phyloP scores from a whole-genome alignment of 208 protist genomes.

The Blastocrithidia nonstop region DNA sequence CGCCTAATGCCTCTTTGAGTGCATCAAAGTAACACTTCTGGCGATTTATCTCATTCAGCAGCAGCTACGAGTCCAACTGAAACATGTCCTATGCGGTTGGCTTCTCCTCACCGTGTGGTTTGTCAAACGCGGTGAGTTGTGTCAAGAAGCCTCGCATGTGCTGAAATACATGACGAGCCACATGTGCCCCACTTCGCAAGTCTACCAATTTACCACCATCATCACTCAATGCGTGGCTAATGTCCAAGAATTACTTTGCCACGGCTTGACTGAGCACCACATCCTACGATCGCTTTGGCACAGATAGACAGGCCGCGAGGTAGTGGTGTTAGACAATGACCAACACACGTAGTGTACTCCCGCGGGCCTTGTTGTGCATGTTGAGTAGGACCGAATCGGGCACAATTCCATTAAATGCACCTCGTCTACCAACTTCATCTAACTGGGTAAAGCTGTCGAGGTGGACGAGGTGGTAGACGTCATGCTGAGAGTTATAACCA shows the following conservation, averaged over 20 bases:
- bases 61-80: too few species aligned
- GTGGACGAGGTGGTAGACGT: conserved; percentile 42
- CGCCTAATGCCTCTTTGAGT: conserved; percentile 13
- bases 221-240: conserved; percentile 29
- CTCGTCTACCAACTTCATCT: conserved; percentile 38
- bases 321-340: conserved; percentile 44
- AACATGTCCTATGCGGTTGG: too few species aligned
- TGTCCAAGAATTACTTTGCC: conserved; percentile 33
- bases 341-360: conserved; percentile 21
- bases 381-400: conserved; percentile 10
- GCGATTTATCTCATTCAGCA: too few species aligned
- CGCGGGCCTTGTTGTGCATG: conserved; percentile 16
- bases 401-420: conserved; percentile 27
- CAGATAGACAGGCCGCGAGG: conserved; percentile 40
- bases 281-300: conserved; percentile 39
- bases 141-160: conserved; percentile 25
- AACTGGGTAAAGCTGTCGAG: conserved; percentile 54
- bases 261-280: conserved; percentile 45
- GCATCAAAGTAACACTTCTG: too few species aligned
- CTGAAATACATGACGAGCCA: conserved; percentile 35
- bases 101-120: too few species aligned
- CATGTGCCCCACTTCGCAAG: conserved; percentile 17
- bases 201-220: conserved; percentile 41
- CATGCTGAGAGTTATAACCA: conserved; percentile 5
- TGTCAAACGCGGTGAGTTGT: conserved; percentile 38